These are phyloP conservation scores for Cyberlindnera meyerae DNA, from an alignment of 805 yeast species.

Conservation along the genomic window DNA sequence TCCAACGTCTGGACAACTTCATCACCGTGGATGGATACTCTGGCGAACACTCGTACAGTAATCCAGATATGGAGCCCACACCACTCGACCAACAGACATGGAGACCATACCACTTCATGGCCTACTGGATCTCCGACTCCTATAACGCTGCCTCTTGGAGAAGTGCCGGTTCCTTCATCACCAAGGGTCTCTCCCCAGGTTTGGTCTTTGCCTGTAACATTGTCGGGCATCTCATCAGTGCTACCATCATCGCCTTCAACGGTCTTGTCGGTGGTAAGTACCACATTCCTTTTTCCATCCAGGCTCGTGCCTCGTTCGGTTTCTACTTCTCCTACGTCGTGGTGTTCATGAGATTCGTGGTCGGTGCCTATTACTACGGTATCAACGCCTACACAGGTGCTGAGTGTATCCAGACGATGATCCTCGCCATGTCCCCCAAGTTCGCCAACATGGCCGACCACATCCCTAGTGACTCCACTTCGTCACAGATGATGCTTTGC, in stretches of 20 bases:
- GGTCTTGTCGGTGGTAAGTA: slow-evolving; percentile 13
- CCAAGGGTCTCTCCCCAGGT: slow-evolving; percentile 11
- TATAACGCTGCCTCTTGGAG: slow-evolving; percentile 15
- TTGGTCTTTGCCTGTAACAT: slow-evolving; percentile 11
- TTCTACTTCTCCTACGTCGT: slow-evolving; percentile 14
- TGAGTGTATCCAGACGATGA: slow-evolving; percentile 14
- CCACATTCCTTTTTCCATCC: slow-evolving; percentile 15
- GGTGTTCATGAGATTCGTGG: slow-evolving; percentile 12
- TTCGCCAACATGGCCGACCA: slow-evolving; percentile 12
- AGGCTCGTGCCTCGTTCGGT: slow-evolving; percentile 13
- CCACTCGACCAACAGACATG: slow-evolving; percentile 12
- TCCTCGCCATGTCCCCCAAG: slow-evolving; percentile 14
- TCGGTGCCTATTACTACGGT: slow-evolving; percentile 17
- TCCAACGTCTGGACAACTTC: background rate
- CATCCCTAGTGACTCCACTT: slow-evolving; percentile 7
- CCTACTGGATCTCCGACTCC: slow-evolving; percentile 16
- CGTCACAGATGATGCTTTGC: slow-evolving; percentile 13
- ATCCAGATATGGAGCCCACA: slow-evolving; percentile 14
- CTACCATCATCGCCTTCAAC: slow-evolving; percentile 9
- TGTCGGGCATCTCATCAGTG: slow-evolving; percentile 9
- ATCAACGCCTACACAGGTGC: slow-evolving; percentile 18
- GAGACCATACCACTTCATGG: slow-evolving; percentile 16
- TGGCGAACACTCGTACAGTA: slow-evolving; percentile 3
- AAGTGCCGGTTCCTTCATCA: slow-evolving; percentile 16
- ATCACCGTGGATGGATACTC: slow-evolving; percentile 1